Evolutionary conservation across 106 monocot species (phyloP).

Genomic region (Triglochin maritima): DNA sequence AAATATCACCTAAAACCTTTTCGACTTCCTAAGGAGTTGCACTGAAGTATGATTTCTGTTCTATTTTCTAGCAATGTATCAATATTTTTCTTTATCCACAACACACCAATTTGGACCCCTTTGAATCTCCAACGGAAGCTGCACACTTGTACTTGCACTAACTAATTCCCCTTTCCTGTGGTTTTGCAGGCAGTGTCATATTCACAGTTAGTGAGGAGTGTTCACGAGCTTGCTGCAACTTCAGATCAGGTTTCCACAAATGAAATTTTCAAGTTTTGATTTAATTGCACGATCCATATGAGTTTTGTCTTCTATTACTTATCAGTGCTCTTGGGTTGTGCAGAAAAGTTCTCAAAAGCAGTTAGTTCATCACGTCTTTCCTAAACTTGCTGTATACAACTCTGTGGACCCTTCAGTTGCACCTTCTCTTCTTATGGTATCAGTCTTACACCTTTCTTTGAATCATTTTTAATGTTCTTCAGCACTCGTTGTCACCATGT

Average conservation of each 20-base stretch:
- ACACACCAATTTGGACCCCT: neutral
- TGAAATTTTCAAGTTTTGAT: neutral
- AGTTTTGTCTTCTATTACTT: neutral
- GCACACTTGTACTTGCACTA: neutral
- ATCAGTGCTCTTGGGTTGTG: constrained; percentile 3
- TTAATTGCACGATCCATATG: neutral
- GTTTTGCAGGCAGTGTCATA: constrained; percentile 72
- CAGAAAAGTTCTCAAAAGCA: constrained; percentile 94
- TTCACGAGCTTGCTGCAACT: constrained; percentile 82
- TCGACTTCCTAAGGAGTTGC: no score
- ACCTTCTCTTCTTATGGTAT: constrained; percentile 97
- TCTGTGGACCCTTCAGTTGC: constrained; percentile 95
- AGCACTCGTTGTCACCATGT: no score
- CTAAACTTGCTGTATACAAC: constrained; percentile 96
- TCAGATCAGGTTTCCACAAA: constrained; percentile 72
- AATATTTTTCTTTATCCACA: neutral
- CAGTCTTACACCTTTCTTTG: neutral
- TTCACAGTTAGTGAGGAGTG: constrained; percentile 76
- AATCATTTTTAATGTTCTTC: no score
- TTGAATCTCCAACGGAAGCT: neutral
- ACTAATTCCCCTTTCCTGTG: neutral
- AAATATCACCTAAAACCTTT: no score
- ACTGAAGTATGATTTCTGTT: neutral
- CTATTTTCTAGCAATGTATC: neutral
- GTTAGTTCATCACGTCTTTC: constrained; percentile 79